Conservation (phyloP, 768 basidiomycete species). For the Arthromyces matolae region DNA sequence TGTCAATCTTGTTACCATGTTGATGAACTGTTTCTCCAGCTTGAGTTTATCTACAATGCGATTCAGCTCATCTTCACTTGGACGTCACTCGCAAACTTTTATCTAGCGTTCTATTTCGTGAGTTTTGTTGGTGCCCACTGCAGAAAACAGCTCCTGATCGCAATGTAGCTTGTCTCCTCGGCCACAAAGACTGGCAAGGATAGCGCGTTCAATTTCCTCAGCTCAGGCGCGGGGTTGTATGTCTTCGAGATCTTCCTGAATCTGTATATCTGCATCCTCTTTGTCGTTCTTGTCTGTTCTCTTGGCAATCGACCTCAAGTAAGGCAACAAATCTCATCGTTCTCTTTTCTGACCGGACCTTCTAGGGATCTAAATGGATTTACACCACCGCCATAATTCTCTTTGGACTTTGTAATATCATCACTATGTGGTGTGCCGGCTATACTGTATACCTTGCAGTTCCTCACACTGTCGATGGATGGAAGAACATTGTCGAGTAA, state of each 20-base stretch:
- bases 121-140: slow-evolving; percentile 31
- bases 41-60: slow-evolving; percentile 91
- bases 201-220: slow-evolving; percentile 84
- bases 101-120: slow-evolving; percentile 91
- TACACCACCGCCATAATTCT: slow-evolving; percentile 73
- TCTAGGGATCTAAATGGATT: slow-evolving; percentile 79
- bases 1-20: background rate
- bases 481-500: slow-evolving; percentile 71
- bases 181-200: slow-evolving; percentile 54
- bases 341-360: background rate
- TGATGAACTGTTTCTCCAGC: slow-evolving; percentile 36
- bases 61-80: slow-evolving; percentile 90
- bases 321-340: slow-evolving; percentile 8
- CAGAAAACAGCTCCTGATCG: slow-evolving; percentile 21
- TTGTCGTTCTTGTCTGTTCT: slow-evolving; percentile 80
- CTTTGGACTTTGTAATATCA: slow-evolving; percentile 75
- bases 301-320: slow-evolving; percentile 85
- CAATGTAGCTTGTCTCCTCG: slow-evolving; percentile 65
- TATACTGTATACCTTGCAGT: slow-evolving; percentile 86
- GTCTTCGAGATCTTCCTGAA: slow-evolving; percentile 77
- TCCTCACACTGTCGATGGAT: slow-evolving; percentile 68
- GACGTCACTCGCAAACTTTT: slow-evolving; percentile 92
- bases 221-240: slow-evolving; percentile 61
- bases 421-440: slow-evolving; percentile 87
- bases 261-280: slow-evolving; percentile 82